Evolutionary conservation across 2,329 filamentous ascomycete species (phyloP), one percentile per base, ranked within the genome.

Genomic region (Myriosclerotinia duriaeana): DNA sequence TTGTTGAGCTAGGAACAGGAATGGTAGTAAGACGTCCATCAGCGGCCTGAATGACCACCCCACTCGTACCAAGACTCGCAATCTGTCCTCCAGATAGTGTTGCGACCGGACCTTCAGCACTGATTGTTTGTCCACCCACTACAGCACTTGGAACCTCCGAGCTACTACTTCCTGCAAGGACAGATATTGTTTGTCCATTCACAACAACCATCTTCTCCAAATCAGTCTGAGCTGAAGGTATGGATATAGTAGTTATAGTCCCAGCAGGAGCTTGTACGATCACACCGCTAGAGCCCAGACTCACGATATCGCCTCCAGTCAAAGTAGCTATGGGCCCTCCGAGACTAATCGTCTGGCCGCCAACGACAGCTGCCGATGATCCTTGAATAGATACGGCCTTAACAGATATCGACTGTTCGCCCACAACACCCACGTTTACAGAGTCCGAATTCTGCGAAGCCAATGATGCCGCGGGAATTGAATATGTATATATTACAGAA

Each of bases 181-280:
- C 20, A 8, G 55, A 68, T 36, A 66, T 26, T 22, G 65, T 70
- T 54, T 70, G 62, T 6, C 50, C 60, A 55, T 55, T 55, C 36
- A 55, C 26, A 17, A 46, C 20, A 52, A 2, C 40, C 20, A 50
- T 48, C 7, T 42, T n/a, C 14, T 26, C 46, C 11, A 14, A 22
- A 52, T 52, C 22, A 11, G 11, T 38, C 36, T 26, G 48, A 30
- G 11, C 15, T 30, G 50, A 52, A 14, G 17, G 15, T 17, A 63
- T 15, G 44, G 60, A 20, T 14, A 70, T 22, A 9, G 69, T 67
- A 20, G 53, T 69, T 14, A 71, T 59, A 12, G 36, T 59, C 17
- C 68, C 68, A 20, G 60, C 65, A 12, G 69, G 68, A 26, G 46
- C 44, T 53, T 69, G 63, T 38, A 71, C 53, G 5, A 66, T 38